Base-by-base conservation (phyloP, 768 basidiomycete species). In the Leccinum truebloodii region DNA sequence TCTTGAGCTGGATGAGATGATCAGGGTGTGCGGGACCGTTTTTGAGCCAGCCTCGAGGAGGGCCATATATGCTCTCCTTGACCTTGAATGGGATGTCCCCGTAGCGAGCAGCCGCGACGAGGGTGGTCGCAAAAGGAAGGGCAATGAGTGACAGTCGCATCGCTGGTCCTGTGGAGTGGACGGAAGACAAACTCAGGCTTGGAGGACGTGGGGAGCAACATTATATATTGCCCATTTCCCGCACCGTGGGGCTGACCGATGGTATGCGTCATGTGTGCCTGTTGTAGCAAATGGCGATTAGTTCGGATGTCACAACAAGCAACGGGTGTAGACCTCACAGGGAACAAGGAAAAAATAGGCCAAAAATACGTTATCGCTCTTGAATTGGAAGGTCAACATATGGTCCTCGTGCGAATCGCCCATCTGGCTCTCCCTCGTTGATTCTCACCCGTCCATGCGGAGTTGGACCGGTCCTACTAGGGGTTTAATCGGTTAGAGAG, bases 1-100 rank as follows among this genome's bases (percentile, higher is more conserved):
- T 84, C 59, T 82, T 85, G 65, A 88, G 80, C 44, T 76, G 71
- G 48, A 89, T 77, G n/a, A 67, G 69, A 64, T 83, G 78, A 61
- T 79, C 72, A 1, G 79, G 61, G 10, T 80, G 75, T 22, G 86
- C 79, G 34, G 74, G 69, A 41, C 77, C 74, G 1, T 79, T 75
- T 58, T 73, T 70, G 28, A 71, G 57, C 86, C 86, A 88, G 12
- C 80, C 81, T 30, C 52, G 74, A 60, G 86, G 87, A 35, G 76
- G 67, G 0, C 53, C 54, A n/a, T 67, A 4, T 55, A 84, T 74
- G 55, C 71, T 75, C 62, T 86, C 84, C 73, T 86, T 87, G 69
- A 84, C 70, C 65, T 72, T 78, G 55, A 67, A 54, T 0, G 66
- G 57, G 22, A 32, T 60, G 18, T 64, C 63, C 49, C 59, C 60